Evolutionary conservation across 768 basidiomycete genomes (phyloP).

Genomic region (Collybiopsis luxurians): DNA sequence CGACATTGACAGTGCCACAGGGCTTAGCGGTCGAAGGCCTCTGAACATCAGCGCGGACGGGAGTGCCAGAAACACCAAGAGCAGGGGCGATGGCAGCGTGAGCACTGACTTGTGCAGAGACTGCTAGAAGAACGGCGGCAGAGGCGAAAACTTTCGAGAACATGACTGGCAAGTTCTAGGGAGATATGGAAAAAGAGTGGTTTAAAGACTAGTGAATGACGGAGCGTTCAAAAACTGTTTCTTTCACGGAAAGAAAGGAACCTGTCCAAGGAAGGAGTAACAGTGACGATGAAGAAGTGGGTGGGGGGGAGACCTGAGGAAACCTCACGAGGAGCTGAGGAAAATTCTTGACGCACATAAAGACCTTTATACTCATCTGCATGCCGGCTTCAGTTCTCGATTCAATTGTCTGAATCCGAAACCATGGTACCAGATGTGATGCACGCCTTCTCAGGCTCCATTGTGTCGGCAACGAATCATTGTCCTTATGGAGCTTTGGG

Average conservation of each 20-base stretch:
- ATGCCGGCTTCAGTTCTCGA: not conserved
- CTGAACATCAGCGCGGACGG: conserved; percentile 16
- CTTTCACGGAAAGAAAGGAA: conserved; percentile 7
- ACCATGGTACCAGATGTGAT: conserved; percentile 5
- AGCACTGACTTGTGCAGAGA: conserved; percentile 4
- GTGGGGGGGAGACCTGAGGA: not conserved
- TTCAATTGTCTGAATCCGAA: not conserved
- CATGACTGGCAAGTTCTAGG: conserved; percentile 8
- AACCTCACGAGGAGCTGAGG: not conserved
- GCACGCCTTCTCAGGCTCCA: not conserved
- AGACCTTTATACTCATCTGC: not conserved
- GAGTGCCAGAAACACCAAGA: conserved; percentile 12
- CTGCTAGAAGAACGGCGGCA: not conserved
- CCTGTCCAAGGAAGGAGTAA: conserved; percentile 4
- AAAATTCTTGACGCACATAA: not conserved
- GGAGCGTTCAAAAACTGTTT: conserved; percentile 4
- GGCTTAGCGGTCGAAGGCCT: conserved; percentile 14
- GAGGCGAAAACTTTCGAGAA: conserved; percentile 7
- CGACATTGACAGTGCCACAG: conserved; percentile 15
- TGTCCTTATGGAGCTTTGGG: too few species aligned
- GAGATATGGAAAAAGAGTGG: not conserved
- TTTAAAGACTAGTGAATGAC: conserved; percentile 1
- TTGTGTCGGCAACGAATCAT: not conserved
- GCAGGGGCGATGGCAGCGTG: not conserved
- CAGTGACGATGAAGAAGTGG: not conserved